Evolutionary conservation across 768 basidiomycete species (phyloP), one percentile per base, ranked within the genome.

Genomic region (Grammothele lineata): DNA sequence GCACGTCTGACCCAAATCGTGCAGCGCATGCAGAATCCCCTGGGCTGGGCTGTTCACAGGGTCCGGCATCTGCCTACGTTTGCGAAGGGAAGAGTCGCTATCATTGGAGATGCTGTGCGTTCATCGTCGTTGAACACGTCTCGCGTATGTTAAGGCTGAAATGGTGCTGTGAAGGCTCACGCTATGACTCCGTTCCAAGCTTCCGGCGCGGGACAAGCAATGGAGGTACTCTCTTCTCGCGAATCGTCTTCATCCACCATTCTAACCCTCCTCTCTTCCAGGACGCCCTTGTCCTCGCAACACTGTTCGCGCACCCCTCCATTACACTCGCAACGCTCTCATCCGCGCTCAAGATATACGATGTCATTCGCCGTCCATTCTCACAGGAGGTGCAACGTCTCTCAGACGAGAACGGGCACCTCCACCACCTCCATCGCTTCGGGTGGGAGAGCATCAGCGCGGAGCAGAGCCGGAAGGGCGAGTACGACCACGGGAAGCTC

Each of bases 121-220:
- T 30, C 18, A 24, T 33, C 6, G n/a, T 35, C 23, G 10, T 14
- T 1, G 30, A 30, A 14, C 27, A 14, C 7, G 14, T 7, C 14
- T 30, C 27, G 7, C 7, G 7, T 30, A 7, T 30, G 8, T 14
- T 30, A 30, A 30, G 8, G 14, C 27, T 30, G n/a, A n/a, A n/a
- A n/a, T n/a, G n/a, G n/a, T 14, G 7, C 35, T 7, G 27, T 30
- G 4, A 5, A 62, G 75, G 74, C 74, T 0, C 74, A 77, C 57
- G 73, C 69, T 0, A 74, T 74, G 67, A 61, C 68, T 3, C 74
- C 74, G 0, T 67, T 74, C 51, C 65, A 72, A 55, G 75, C 71
- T 1, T 68, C 73, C 0, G 76, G 76, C 3, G 77, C 73, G 3
- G 73, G 74, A 4, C 74, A 75, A 44, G 75, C 75, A 1, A 69